Evolutionary conservation across 2,329 filamentous ascomycete genomes (phyloP), one percentile per base, ranked within the genome.

Genomic region (Moelleriella libera): DNA sequence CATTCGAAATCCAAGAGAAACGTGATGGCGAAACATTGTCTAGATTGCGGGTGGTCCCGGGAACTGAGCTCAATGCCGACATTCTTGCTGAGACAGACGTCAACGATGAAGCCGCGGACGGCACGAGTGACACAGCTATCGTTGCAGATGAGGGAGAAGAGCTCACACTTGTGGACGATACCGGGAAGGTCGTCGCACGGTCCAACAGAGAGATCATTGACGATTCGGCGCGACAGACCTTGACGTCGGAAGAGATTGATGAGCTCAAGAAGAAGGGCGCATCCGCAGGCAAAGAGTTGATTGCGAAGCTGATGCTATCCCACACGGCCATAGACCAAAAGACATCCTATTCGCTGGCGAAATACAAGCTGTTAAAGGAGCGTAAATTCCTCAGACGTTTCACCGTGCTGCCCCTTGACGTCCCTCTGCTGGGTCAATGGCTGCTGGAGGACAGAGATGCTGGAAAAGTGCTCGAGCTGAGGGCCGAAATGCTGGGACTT

Each of bases 331-430:
- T 98, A 42, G 88, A 94, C 55, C 85, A 97, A 68, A 98, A 98
- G 72, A 97, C 92, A 0, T 75, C 81, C 0, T 98, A 94, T 59
- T 94, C 88, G 2, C 71, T 96, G 49, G 89, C 90, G 42, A 98
- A 98, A 64, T 98, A 98, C 66, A 95, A 92, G 58, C 70, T 97
- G 14, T 74, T 94, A 43, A 98, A 98, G 69, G 84, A 86, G 53
- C 89, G 83, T 61, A 98, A 98, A 66, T 97, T 94, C 62, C 76
- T 97, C 53, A 82, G 85, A 57, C 75, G 88, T 10, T 97, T 98
- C 59, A 87, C 85, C 0, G 78, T 92, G 1, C 64, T 94, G 46
- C 90, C 90, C 0, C 68, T 97, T 55, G 88, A 96, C 58, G 80
- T 94, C 11, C 74, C 81, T 0, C 74, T 80, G 53, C 69, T 97